Evolutionary conservation across 164 flowering plant genomes (phyloP).

Genomic region (Tetracentron sinense): DNA sequence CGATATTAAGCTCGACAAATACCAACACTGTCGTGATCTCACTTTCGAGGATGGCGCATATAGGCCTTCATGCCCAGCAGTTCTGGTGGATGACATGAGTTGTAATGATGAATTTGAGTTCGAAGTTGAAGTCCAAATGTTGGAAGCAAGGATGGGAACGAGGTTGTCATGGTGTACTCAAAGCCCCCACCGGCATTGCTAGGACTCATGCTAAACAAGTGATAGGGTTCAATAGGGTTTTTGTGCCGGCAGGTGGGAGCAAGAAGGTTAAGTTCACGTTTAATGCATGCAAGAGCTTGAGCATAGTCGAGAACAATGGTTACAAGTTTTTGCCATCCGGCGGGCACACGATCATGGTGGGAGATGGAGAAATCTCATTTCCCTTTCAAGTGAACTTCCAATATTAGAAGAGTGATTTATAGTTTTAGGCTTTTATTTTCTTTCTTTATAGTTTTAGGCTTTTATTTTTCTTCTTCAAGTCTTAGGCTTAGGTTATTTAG

Average conservation of each 20-base stretch:
- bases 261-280: conserved; percentile 12
- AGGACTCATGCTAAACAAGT: conserved; percentile 5
- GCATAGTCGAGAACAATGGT: conserved; percentile 10
- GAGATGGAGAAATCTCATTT: conserved; percentile 11
- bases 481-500: no score
- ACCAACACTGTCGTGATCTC: conserved; percentile 15
- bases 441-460: no score
- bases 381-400: conserved; percentile 8
- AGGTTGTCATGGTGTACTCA: conserved; percentile 6
- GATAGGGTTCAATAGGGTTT: background rate
- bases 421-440: background rate
- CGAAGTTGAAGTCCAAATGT: conserved; percentile 12
- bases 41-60: background rate
- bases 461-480: no score
- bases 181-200: conserved; percentile 13
- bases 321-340: conserved; percentile 20
- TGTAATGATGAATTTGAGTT: conserved; percentile 4
- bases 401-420: background rate
- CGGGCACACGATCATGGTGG: conserved; percentile 17
- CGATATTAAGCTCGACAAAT: background rate
- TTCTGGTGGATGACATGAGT: background rate
- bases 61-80: background rate
- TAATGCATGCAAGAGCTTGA: conserved; percentile 20
- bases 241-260: background rate
- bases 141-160: conserved; percentile 7